Percentiles rank a stretch among this genome's conserved stretches.
Evolutionary conservation across 805 yeast species (phyloP).

Genomic region (Saccharomycopsis oosterbeekiorum): DNA sequence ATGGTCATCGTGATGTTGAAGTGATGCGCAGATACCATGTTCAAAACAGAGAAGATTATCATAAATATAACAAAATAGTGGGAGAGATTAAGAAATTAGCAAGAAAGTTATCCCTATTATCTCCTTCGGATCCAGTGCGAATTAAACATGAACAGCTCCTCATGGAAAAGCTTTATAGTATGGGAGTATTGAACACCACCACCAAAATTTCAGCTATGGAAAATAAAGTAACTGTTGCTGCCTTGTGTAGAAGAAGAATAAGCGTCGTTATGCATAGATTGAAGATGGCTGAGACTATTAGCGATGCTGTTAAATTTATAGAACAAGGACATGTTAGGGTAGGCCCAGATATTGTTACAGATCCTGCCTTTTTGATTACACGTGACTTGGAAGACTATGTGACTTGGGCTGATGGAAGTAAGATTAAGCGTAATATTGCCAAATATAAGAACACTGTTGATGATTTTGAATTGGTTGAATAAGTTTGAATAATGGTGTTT

Average conservation of each 20-base stretch:
- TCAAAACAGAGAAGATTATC: slow-evolving; percentile 92
- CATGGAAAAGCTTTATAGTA: slow-evolving; percentile 74
- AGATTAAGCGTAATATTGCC: slow-evolving; percentile 82
- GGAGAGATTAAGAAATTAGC: slow-evolving; percentile 88
- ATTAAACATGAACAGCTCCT: slow-evolving; percentile 80
- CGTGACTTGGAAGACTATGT: slow-evolving; percentile 91
- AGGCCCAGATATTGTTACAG: slow-evolving; percentile 92
- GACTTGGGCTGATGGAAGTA: slow-evolving; percentile 96
- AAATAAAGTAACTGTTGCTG: slow-evolving; percentile 84
- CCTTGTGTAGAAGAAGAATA: slow-evolving; percentile 82
- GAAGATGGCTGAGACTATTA: slow-evolving; percentile 83
- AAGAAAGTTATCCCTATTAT: slow-evolving; percentile 71
- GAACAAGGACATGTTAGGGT: slow-evolving; percentile 98
- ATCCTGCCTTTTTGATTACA: slow-evolving; percentile 90
- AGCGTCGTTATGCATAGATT: slow-evolving; percentile 92
- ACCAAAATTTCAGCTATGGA: slow-evolving; percentile 88
- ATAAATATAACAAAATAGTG: slow-evolving; percentile 84
- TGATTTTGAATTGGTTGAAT: slow-evolving; percentile 38
- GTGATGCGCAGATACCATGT: slow-evolving; percentile 92
- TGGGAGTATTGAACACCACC: slow-evolving; percentile 85
- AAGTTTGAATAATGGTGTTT: not conserved
- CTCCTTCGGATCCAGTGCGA: slow-evolving; percentile 80
- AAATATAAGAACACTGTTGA: slow-evolving; percentile 72
- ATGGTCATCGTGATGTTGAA: slow-evolving; percentile 90
- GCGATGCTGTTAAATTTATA: slow-evolving; percentile 82